Conservation (phyloP, 2,329 filamentous ascomycete species). For the Arthrobotrys iridis region DNA sequence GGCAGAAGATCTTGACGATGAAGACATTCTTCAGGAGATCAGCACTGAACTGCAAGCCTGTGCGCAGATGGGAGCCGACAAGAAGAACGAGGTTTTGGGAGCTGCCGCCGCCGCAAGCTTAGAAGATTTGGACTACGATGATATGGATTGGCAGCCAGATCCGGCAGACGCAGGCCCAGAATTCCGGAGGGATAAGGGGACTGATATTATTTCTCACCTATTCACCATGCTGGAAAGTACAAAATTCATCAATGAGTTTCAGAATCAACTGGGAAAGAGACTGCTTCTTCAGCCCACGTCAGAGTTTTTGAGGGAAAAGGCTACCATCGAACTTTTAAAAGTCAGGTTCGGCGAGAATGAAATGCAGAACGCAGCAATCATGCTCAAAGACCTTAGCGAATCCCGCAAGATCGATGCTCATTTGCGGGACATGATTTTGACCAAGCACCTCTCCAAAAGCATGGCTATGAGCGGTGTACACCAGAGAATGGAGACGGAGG, state of each 20-base stretch:
- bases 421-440: constrained; percentile 65
- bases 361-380: constrained; percentile 93
- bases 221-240: constrained; percentile 85
- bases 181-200: constrained; percentile 86
- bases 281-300: constrained; percentile 73
- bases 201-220: constrained; percentile 90
- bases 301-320: constrained; percentile 80
- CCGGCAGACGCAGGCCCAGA: constrained; percentile 92
- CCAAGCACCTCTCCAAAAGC: constrained; percentile 57
- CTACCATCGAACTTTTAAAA: constrained; percentile 86
- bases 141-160: constrained; percentile 92
- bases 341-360: constrained; percentile 84
- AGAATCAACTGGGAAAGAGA: constrained; percentile 85
- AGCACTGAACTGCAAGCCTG: constrained; percentile 49
- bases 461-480: constrained; percentile 56
- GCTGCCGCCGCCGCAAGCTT: constrained; percentile 56
- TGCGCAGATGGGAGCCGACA: constrained; percentile 61
- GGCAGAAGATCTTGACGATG: constrained; percentile 25
- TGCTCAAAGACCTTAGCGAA: constrained; percentile 92
- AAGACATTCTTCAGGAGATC: constrained; percentile 49
- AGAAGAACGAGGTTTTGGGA: constrained; percentile 63
- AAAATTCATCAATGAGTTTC: constrained; percentile 92
- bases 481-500: constrained; percentile 62
- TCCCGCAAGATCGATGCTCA: constrained; percentile 77
- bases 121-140: constrained; percentile 84